Base-by-base conservation (phyloP, 768 basidiomycete species). In the Kwoniella mangroviensis region DNA sequence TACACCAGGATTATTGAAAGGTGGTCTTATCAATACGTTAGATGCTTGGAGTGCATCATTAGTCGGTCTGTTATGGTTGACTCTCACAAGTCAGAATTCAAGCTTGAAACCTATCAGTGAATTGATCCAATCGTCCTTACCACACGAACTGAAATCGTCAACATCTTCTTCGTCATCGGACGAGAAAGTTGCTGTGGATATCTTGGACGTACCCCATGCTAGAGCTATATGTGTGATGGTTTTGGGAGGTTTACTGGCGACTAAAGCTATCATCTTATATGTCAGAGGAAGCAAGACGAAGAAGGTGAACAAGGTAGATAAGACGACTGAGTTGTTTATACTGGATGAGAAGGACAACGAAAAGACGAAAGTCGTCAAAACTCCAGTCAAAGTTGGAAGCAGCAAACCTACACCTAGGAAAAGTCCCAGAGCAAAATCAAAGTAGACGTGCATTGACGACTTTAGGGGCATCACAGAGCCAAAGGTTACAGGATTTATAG, bases 41-140 rank as follows among this genome's bases (percentile, higher is more conserved):
- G 78, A 79, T 52, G 45, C 73, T 6, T 77, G 73, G 73, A 73
- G 69, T 12, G 72, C 70, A 9, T 68, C 71, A 52, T 54, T 75
- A 11, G 66, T 70, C 12, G 75, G 70, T 2, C 3, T 75, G 3
- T 28, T 75, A 19, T 74, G 73, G 57, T 59, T 70, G 12, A 63
- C 69, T 15, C 41, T 75, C 13, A 63, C 68, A 24, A 61, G 67
- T 42, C 55, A 53, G 11, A 54, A 70, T 22, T 42, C 53, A 4
- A 68, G 65, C 17, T 51, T 75, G 9, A 24, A 63, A 7, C 53
- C 58, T 4, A 15, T 67, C 52, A 60, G 64, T 62, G 34, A 67
- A 22, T 21, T 61, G 11, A 22, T 75, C 12, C 41, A 54, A 4
- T 28, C 40, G 1, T 41, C 63, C 19, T 43, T 78, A 13, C 77